Evolutionary conservation across 2,329 filamentous ascomycete species (phyloP).

Genomic region (Ploettnerulaceae sp.): DNA sequence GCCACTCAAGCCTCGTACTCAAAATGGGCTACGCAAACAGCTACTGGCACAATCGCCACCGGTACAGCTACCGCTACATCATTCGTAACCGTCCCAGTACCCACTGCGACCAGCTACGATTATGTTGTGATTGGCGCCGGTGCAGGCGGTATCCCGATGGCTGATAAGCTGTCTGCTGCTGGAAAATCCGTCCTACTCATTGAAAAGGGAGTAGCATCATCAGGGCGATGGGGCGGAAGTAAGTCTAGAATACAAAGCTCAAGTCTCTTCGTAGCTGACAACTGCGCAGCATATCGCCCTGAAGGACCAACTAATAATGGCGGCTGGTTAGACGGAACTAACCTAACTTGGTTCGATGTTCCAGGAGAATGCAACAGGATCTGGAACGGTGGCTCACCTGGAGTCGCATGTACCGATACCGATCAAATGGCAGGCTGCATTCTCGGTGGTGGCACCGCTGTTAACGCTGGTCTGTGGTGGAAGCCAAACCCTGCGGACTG

Average conservation of each 20-base stretch:
- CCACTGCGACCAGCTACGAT: conserved; percentile 45
- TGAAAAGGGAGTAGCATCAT: conserved; percentile 56
- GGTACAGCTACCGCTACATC: conserved; percentile 30
- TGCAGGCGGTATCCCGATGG: conserved; percentile 50
- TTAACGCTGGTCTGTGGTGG: conserved; percentile 68
- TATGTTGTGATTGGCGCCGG: conserved; percentile 52
- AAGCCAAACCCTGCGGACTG: conserved; percentile 62
- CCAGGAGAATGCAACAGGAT: conserved; percentile 69
- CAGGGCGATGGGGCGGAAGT: conserved; percentile 58
- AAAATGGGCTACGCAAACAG: conserved; percentile 31
- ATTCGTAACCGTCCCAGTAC: conserved; percentile 37
- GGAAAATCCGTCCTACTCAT: conserved; percentile 61
- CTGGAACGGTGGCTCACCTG: conserved; percentile 31
- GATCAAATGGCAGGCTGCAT: conserved; percentile 70
- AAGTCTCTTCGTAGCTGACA: not conserved
- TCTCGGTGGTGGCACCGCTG: conserved; percentile 50
- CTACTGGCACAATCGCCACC: conserved; percentile 14
- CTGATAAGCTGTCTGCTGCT: conserved; percentile 53
- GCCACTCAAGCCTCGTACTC: conserved; percentile 40
- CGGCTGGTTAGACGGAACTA: conserved; percentile 55
- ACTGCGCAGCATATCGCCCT: conserved; percentile 20
- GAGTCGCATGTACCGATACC: conserved; percentile 62
- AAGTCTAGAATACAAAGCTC: conserved; percentile 21
- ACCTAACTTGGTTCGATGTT: conserved; percentile 66
- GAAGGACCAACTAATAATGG: conserved; percentile 28